Percentiles rank a stretch among this genome's conserved stretches.
Conservation (phyloP, 1,139 yeast species). For the Arxiozyma telluris region DNA sequence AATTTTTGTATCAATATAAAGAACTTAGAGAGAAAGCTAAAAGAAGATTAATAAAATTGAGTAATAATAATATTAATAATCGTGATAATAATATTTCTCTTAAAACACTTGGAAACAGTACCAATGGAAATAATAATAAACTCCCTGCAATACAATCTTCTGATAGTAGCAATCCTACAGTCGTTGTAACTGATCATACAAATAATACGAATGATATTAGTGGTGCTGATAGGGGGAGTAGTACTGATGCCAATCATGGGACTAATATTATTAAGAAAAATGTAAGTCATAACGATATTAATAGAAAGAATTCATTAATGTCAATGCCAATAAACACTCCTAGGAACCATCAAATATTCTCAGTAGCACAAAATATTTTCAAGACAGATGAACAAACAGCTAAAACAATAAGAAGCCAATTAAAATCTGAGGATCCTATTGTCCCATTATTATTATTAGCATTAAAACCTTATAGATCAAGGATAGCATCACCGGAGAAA, state of each 20-base stretch:
- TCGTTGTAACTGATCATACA: background rate
- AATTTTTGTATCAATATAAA: constrained; percentile 64
- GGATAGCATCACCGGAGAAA: constrained; percentile 29
- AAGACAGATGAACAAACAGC: constrained; percentile 29
- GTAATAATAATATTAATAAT: background rate
- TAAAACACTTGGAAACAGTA: constrained; percentile 10
- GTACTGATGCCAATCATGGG: background rate
- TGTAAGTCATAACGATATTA: background rate
- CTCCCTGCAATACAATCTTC: background rate
- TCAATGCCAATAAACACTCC: constrained; percentile 34
- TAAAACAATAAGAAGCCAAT: constrained; percentile 37
- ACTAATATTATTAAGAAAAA: background rate
- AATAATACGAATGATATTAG: background rate
- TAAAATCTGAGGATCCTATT: constrained; percentile 23
- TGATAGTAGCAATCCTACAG: background rate
- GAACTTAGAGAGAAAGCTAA: constrained; percentile 27
- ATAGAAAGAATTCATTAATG: background rate
- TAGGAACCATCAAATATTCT: constrained; percentile 33
- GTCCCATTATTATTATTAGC: constrained; percentile 24
- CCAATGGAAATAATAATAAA: background rate
- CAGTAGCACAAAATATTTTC: constrained; percentile 32
- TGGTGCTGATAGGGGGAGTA: background rate
- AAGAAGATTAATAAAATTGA: constrained; percentile 10
- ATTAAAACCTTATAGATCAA: constrained; percentile 28
- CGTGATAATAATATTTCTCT: background rate